phyloP scores from a whole-genome alignment of 2,329 filamentous ascomycete genomes.

The Trichophyton benhamiae region DNA sequence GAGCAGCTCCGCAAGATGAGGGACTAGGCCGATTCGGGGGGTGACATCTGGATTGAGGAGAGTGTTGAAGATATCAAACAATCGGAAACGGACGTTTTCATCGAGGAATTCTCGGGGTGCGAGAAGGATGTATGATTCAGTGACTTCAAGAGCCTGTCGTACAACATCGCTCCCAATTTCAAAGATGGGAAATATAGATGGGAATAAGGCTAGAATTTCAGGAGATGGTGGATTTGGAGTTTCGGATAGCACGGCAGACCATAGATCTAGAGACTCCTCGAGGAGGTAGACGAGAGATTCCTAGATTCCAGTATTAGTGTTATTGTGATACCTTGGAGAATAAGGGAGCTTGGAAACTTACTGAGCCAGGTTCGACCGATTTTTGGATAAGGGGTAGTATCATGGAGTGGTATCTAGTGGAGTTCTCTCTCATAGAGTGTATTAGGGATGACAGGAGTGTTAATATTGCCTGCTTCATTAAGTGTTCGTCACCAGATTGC shows the following conservation, averaged over 20 bases:
- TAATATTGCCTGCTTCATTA: conserved; percentile 88
- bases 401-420: conserved; percentile 62
- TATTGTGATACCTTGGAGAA: neutral
- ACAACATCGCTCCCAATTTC: conserved; percentile 54
- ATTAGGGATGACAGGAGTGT: conserved; percentile 74
- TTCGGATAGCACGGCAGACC: conserved; percentile 61
- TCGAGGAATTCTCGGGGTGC: conserved; percentile 39
- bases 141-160: conserved; percentile 48
- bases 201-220: conserved; percentile 51
- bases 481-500: conserved; percentile 69
- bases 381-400: conserved; percentile 73
- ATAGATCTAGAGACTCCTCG: conserved; percentile 84
- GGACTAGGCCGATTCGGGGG: conserved; percentile 30
- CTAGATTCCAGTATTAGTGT: conserved; percentile 17
- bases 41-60: conserved; percentile 29
- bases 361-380: conserved; percentile 63
- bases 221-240: conserved; percentile 48
- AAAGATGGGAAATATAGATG: conserved; percentile 53
- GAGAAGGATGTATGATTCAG: conserved; percentile 59
- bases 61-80: conserved; percentile 29
- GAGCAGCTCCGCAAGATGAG: conserved; percentile 48
- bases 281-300: conserved; percentile 67
- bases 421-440: conserved; percentile 69
- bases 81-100: conserved; percentile 26
- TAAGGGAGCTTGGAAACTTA: conserved; percentile 24